Evolutionary conservation across 75 land plant genomes (phyloP).

Genomic region (Pinus albicaulis): DNA sequence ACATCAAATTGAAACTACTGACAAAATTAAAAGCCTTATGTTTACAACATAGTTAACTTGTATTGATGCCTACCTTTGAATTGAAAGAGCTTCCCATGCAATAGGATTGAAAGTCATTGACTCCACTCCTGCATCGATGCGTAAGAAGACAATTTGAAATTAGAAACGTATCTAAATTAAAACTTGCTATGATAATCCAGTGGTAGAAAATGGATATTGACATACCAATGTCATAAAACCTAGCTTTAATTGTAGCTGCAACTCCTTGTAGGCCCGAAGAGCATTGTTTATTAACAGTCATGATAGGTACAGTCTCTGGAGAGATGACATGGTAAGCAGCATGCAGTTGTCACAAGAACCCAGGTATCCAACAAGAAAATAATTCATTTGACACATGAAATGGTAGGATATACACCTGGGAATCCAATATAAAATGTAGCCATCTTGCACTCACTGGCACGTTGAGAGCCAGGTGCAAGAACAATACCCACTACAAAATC

Average conservation of each 20-base stretch:
- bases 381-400: background rate
- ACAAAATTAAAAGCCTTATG: conserved; percentile 25
- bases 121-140: conserved; percentile 95
- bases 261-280: conserved; percentile 74
- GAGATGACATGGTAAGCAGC: background rate
- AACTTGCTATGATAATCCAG: background rate
- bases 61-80: conserved; percentile 54
- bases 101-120: conserved; percentile 82
- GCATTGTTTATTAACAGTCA: conserved; percentile 69
- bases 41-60: conserved; percentile 13
- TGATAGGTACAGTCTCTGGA: conserved; percentile 66
- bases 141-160: conserved; percentile 23
- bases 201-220: background rate
- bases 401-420: conserved; percentile 53
- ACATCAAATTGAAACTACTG: background rate
- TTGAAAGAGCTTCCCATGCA: conserved; percentile 77
- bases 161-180: background rate
- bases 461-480: conserved; percentile 89
- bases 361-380: background rate
- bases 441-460: conserved; percentile 94
- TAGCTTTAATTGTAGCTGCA: conserved; percentile 62
- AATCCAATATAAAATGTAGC: conserved; percentile 98
- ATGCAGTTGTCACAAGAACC: background rate
- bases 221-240: conserved; percentile 71
- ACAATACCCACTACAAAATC: conserved; percentile 97